Evolutionary conservation across 306 rosid species (phyloP), one percentile per base, ranked within the genome.

Genomic region (Astragalus glycyphyllos): DNA sequence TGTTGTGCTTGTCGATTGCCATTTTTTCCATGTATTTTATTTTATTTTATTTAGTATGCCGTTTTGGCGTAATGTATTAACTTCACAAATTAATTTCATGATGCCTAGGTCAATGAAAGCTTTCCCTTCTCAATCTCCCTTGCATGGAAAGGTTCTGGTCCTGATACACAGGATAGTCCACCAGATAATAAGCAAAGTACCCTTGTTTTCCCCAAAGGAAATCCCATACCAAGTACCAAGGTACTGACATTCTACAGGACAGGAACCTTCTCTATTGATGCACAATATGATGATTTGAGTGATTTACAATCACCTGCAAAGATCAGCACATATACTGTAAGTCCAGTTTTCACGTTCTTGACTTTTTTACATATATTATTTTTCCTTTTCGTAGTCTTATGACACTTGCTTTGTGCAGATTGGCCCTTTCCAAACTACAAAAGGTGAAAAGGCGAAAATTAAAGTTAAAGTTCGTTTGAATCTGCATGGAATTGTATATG

Each of bases 251-350:
- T 89, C 72, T 87, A 56, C 77, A 81, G 96, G 75, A 1, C 79
- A 0, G 96, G 88, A 61, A 91, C 96, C 11, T 95, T 91, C 79
- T 65, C 89, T 38, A 81, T 91, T 73, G 97, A 91, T 67, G 89
- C 84, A 7, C 92, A 79, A 29, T 95, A 89, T 79, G 78, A 85
- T 9, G 92, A 91, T 79, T 62, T 48, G 56, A 59, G 72, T 70
- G 97, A 78, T 55, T 41, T 84, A 83, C 95, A 80, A 73, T 59
- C 79, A 69, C 89, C 92, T 65, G 63, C 86, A 16, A 91, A 79
- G 83, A 91, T 95, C 71, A 89, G 99, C 73, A 77, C 92, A 13
- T 91, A 87, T 74, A 82, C 91, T 8, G 99, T 95, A 76, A 82
- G 96, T 15, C 46, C n/a, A 6, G 11, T 38, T 45, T 58, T 32